Evolutionary conservation across 805 yeast species (phyloP), one percentile per base, ranked within the genome.

Genomic region (Candida koratica): DNA sequence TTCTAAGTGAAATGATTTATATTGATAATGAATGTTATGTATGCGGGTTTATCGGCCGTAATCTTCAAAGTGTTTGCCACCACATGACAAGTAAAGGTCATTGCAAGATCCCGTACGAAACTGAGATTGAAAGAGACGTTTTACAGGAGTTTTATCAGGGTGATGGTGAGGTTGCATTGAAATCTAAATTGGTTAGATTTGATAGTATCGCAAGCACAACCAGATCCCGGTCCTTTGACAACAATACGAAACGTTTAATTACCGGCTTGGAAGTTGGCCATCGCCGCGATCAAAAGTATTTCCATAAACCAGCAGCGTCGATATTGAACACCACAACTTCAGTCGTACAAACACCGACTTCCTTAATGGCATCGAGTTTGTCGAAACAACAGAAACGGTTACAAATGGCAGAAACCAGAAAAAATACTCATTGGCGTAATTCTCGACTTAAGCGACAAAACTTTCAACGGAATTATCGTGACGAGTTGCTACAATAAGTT

Each of bases 231-330:
- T 67, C 60, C 36, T 71, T 71, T 6, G 45, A 43, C 6, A 33
- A 38, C 15, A 47, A 38, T 8, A 41, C 36, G 13, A 39, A 37
- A 5, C 6, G 25, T 25, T 66, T 89, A 28, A 93, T 96, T 2
- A 73, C 81, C 14, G 97, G 97, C 2, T 61, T 77, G 4, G 76
- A 79, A 31, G 75, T 84, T 1, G 95, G 96, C 0, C 96, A 90
- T 56, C 70, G 97, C 45, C 69, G 88, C 1, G 65, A 84, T 49
- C 73, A 75, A 34, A 69, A 90, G 43, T 79, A 77, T 53, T 79
- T 79, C 58, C 79, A 83, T 52, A 95, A 84, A 58, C 75, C 76
- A 9, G 45, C 45, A 12, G 27, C 43, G 6, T 35, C 42, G 14
- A 26, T 44, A 2, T 24, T 43, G 8, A 57, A 51, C n/a, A 3